Evolutionary conservation across 257 asterid genomes (phyloP).

Genomic region (Solanum arcanum): DNA sequence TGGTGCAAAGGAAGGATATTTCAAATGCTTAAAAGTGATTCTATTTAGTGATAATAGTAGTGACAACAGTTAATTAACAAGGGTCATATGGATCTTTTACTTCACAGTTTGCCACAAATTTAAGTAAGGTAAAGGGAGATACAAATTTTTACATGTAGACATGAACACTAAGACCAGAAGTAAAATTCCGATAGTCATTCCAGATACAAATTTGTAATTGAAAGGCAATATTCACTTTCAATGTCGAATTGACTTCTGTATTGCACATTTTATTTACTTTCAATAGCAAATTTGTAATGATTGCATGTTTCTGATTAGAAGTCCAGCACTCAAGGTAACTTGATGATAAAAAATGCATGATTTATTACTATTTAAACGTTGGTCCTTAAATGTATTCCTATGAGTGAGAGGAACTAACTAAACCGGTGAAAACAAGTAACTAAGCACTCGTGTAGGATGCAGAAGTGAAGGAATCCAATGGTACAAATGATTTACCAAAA

Average conservation of each 20-base stretch:
- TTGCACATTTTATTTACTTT: background rate
- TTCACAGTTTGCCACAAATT: background rate
- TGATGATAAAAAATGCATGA: no score
- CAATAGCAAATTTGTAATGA: no score
- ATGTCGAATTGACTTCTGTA: background rate
- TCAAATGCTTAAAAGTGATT: background rate
- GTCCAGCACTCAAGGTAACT: no score
- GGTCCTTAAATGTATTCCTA: no score
- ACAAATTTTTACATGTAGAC: background rate
- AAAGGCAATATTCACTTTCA: background rate
- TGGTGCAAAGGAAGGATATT: background rate
- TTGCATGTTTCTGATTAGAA: no score
- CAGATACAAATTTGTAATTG: background rate
- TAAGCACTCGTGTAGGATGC: no score
- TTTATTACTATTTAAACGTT: no score
- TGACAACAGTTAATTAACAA: background rate
- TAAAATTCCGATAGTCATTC: background rate
- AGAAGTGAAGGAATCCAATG: no score
- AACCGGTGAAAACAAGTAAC: no score
- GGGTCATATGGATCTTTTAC: background rate
- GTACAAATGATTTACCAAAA: no score
- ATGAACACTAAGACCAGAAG: background rate
- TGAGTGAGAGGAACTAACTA: no score
- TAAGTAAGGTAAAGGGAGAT: background rate
- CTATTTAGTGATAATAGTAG: background rate